phyloP scores from a whole-genome alignment of 2,329 filamentous ascomycete species.

The Periglandula ipomoeae region DNA sequence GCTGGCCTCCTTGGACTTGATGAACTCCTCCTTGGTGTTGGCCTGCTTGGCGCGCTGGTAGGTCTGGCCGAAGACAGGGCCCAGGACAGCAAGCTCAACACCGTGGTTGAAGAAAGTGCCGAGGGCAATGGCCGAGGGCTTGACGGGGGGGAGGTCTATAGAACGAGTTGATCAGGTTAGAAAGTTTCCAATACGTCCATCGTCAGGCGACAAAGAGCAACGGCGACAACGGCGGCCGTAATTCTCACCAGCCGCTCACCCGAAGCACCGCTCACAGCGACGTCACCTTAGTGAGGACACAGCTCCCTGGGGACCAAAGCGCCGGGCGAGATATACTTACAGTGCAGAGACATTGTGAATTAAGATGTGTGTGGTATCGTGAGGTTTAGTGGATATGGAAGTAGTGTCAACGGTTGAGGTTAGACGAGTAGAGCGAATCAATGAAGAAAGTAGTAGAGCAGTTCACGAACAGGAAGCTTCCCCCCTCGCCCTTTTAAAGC shows the following conservation, averaged over 20 bases:
- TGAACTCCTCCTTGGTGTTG: conserved; percentile 94
- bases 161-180: not conserved
- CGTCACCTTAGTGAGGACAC: not conserved
- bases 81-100: conserved; percentile 77
- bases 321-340: conserved; percentile 25
- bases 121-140: conserved; percentile 95
- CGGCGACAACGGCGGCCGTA: not conserved
- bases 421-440: not conserved
- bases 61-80: conserved; percentile 85
- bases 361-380: not conserved
- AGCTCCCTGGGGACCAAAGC: no score
- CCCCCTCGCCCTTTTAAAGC: conserved; percentile 6
- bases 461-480: not conserved
- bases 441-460: not conserved
- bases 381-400: not conserved
- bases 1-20: conserved; percentile 85
- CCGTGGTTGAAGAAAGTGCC: conserved; percentile 95
- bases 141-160: conserved; percentile 62
- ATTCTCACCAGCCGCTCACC: not conserved
- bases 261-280: not conserved
- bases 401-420: not conserved
- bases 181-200: not conserved
- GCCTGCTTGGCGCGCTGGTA: conserved; percentile 86
- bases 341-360: conserved; percentile 49
- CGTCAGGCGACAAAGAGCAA: no score